Percentiles rank a stretch among this genome's conserved stretches.
phyloP scores from a whole-genome alignment of 2,329 filamentous ascomycete species.

The Diaporthe vexans region DNA sequence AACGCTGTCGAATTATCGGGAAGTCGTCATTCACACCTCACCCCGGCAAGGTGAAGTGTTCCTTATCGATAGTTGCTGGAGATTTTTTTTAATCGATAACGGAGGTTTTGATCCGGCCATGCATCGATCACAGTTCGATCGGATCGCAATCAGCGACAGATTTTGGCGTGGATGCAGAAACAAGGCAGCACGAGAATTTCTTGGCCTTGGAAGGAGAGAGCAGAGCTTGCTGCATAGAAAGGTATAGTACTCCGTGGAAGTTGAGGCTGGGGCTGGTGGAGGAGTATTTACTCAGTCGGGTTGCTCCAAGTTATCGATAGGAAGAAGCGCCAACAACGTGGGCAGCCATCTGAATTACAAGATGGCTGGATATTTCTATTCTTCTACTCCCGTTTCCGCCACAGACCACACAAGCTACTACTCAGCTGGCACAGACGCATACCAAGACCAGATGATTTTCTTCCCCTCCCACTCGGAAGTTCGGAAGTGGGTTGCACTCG shows the following conservation, averaged over 20 bases:
- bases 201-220: not conserved
- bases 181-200: not conserved
- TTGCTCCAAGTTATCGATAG: not conserved
- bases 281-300: not conserved
- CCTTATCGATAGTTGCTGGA: conserved; percentile 21
- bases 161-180: not conserved
- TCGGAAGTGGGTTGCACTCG: conserved; percentile 29
- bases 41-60: not conserved
- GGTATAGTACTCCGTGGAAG: not conserved
- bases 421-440: not conserved
- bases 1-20: conserved; percentile 23
- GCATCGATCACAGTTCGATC: not conserved
- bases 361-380: not conserved
- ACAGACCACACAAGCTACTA: not conserved
- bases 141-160: too few species aligned
- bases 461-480: conserved; percentile 15
- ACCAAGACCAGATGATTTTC: not conserved
- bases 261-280: not conserved
- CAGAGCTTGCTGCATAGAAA: not conserved
- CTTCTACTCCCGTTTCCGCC: too few species aligned
- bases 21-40: conserved; percentile 34
- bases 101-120: conserved; percentile 34
- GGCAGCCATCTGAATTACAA: not conserved
- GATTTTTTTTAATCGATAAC: conserved; percentile 14
- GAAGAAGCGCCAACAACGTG: not conserved